Conservation (phyloP, 73 alveolate genomes). For the Tetrahymena malaccensis region DNA sequence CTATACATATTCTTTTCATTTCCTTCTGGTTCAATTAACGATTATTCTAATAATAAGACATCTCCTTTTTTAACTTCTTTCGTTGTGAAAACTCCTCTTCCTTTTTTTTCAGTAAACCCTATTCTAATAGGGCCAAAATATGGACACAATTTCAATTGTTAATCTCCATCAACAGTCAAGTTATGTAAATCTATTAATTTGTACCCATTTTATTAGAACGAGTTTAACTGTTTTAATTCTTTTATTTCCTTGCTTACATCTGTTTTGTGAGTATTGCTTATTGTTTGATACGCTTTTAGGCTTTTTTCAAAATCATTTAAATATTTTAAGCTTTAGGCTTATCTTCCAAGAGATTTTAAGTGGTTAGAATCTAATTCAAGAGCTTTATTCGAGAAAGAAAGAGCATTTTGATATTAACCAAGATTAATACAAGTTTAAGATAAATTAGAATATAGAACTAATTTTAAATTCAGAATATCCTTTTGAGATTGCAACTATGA, state of each 20-base stretch:
- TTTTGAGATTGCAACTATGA: too few relatives aligned
- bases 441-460: background rate
- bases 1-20: background rate
- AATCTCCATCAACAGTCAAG: background rate
- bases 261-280: background rate
- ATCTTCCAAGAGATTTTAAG: background rate
- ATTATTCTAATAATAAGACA: background rate
- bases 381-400: background rate
- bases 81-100: background rate
- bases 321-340: background rate
- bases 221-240: background rate
- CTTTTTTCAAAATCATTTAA: background rate
- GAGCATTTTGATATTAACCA: background rate
- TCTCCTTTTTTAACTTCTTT: background rate
- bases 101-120: background rate
- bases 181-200: background rate
- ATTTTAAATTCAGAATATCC: background rate
- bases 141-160: background rate
- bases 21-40: background rate
- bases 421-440: background rate
- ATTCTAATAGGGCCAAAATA: background rate
- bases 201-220: background rate
- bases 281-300: background rate
- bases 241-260: background rate
- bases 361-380: background rate